Evolutionary conservation across 805 yeast species (phyloP).

Genomic region (Millerozyma acaciae): DNA sequence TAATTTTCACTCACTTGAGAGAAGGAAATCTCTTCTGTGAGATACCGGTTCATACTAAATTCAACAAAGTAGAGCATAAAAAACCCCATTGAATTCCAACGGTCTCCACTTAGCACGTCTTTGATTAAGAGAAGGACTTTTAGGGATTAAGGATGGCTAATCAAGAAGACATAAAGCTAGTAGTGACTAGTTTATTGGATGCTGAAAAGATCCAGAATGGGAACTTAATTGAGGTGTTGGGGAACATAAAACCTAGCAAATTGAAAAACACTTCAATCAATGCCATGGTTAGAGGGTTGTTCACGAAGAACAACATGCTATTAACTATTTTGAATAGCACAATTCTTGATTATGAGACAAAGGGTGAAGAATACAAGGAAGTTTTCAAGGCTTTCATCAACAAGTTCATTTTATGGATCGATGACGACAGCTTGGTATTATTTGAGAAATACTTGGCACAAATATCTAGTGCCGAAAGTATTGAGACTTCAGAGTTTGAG

Average conservation of each 20-base stretch:
- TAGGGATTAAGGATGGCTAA: too few relatives aligned
- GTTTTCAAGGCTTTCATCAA: slow-evolving; percentile 34
- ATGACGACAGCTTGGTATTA: slow-evolving; percentile 27
- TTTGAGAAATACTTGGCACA: slow-evolving; percentile 26
- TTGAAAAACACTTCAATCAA: slow-evolving; percentile 22
- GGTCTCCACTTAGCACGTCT: too few relatives aligned
- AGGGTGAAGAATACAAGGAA: slow-evolving; percentile 20
- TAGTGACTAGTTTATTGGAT: too few relatives aligned
- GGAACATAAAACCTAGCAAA: slow-evolving; percentile 28
- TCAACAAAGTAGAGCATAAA: too few relatives aligned
- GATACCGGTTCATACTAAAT: too few relatives aligned
- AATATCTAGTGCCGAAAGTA: slow-evolving; percentile 3
- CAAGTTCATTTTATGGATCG: slow-evolving; percentile 38
- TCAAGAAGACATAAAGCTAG: too few relatives aligned
- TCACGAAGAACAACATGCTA: slow-evolving; percentile 34
- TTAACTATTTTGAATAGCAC: slow-evolving; percentile 15
- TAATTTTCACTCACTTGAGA: neutral
- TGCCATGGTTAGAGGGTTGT: slow-evolving; percentile 35
- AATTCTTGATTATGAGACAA: slow-evolving; percentile 11
- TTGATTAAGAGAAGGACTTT: too few relatives aligned
- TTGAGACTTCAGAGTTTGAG: slow-evolving; percentile 11
- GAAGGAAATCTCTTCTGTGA: too few relatives aligned
- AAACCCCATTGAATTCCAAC: too few relatives aligned
- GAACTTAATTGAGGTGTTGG: slow-evolving; percentile 32
- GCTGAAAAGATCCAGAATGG: slow-evolving; percentile 30